Conservation (phyloP, 73 alveolate genomes). For the Symbiodinium pilosum region DNA sequence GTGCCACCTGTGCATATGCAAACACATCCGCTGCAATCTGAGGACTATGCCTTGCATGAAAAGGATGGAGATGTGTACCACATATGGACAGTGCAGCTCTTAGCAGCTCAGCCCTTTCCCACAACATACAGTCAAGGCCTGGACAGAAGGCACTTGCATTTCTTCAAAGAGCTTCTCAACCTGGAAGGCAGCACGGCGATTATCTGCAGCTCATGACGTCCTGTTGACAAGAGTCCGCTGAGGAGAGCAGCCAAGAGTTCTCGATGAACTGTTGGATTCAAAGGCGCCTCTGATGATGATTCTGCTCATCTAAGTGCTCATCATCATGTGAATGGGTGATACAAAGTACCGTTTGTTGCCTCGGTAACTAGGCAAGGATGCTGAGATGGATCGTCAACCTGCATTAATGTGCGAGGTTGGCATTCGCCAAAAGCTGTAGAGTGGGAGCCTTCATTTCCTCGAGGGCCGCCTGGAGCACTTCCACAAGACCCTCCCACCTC, state of each 20-base stretch:
- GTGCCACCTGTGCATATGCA: slow-evolving; percentile 41
- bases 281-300: slow-evolving; percentile 84
- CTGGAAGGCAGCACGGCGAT: not conserved
- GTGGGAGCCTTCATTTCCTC: slow-evolving; percentile 82
- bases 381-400: slow-evolving; percentile 3
- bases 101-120: no score
- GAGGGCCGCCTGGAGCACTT: slow-evolving; percentile 42
- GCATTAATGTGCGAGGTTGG: no score
- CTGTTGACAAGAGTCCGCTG: not conserved
- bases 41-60: not conserved
- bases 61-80: not conserved
- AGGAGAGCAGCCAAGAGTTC: slow-evolving; percentile 25
- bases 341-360: not conserved
- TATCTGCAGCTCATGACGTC: not conserved
- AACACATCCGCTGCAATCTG: no score
- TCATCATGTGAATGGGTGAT: no score
- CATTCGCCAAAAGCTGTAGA: no score
- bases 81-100: no score
- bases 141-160: slow-evolving; percentile 55
- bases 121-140: slow-evolving; percentile 35
- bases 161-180: slow-evolving; percentile 78
- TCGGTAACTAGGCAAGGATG: not conserved
- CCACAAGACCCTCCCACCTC: slow-evolving; percentile 91
- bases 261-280: slow-evolving; percentile 77
- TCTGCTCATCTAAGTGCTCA: no score